Conservation (phyloP, 2,329 filamentous ascomycete species). For the Pseudogymnoascus pannorum region DNA sequence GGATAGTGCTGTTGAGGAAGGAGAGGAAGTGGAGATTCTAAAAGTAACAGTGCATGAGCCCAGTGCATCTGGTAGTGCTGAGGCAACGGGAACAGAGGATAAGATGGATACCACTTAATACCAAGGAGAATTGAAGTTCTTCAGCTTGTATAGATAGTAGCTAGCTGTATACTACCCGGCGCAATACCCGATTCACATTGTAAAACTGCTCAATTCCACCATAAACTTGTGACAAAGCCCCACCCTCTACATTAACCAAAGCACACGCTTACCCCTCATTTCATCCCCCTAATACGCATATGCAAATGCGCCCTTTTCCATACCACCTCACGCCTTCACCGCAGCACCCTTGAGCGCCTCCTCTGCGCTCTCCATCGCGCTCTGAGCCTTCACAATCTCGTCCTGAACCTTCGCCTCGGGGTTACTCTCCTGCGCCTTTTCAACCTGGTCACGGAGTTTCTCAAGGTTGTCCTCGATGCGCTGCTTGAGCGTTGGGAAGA, state of each 20-base stretch:
- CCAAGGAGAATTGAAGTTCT: neutral
- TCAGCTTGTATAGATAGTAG: constrained; percentile 17
- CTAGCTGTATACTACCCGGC: constrained; percentile 25
- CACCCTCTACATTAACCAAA: neutral
- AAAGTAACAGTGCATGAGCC: constrained; percentile 44
- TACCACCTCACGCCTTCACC: constrained; percentile 30
- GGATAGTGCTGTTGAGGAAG: neutral
- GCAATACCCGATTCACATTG: constrained; percentile 21
- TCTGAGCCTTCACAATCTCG: constrained; percentile 48
- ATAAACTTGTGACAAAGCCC: neutral
- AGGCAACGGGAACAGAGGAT: constrained; percentile 29
- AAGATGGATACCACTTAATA: constrained; percentile 19
- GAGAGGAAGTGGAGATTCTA: constrained; percentile 33
- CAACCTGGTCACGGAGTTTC: constrained; percentile 70
- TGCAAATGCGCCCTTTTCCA: constrained; percentile 7
- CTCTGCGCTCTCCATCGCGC: constrained; percentile 39
- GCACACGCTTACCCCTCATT: neutral
- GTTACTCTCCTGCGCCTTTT: constrained; percentile 45
- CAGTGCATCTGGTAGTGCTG: constrained; percentile 18
- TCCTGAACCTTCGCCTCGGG: constrained; percentile 39
- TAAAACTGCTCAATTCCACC: neutral
- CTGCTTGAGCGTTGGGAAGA: constrained; percentile 65
- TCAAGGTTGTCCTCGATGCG: constrained; percentile 65
- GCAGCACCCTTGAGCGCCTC: constrained; percentile 40
- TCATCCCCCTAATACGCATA: neutral